Conservation (phyloP, 2,329 filamentous ascomycete genomes). For the Fusarium bulbicola region DNA sequence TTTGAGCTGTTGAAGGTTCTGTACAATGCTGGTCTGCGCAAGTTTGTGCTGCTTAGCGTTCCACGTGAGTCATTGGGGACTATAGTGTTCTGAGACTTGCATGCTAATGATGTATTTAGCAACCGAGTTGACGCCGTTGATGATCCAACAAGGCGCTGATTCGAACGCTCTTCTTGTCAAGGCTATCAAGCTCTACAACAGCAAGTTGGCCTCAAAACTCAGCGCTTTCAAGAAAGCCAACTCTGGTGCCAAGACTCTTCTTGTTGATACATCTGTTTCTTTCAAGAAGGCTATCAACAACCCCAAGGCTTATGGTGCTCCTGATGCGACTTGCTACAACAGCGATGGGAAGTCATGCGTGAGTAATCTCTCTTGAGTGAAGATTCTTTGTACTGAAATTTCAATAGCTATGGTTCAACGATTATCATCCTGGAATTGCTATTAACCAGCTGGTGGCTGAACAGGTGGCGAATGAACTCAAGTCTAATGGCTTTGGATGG, state of each 20-base stretch:
- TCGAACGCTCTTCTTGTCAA: slow-evolving; percentile 44
- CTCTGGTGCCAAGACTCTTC: slow-evolving; percentile 42
- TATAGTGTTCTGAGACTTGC: fast-evolving
- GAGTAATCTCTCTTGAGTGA: not conserved
- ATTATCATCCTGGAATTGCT: slow-evolving; percentile 53
- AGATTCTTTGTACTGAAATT: not conserved
- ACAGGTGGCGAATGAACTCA: slow-evolving; percentile 44
- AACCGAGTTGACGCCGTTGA: slow-evolving; percentile 51
- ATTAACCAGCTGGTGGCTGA: slow-evolving; percentile 53
- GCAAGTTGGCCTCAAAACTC: slow-evolving; percentile 42
- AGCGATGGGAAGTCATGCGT: slow-evolving; percentile 53
- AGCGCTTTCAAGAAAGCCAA: slow-evolving; percentile 48
- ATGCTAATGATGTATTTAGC: slow-evolving; percentile 38
- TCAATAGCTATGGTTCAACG: slow-evolving; percentile 53
- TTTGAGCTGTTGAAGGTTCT: slow-evolving; percentile 54
- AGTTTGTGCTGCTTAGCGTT: slow-evolving; percentile 68
- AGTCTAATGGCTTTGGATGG: slow-evolving; percentile 1
- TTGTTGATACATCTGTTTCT: slow-evolving; percentile 53
- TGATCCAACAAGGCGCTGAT: slow-evolving; percentile 40
- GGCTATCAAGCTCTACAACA: slow-evolving; percentile 52
- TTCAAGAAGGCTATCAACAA: slow-evolving; percentile 55
- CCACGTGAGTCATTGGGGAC: slow-evolving; percentile 50
- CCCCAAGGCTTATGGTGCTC: slow-evolving; percentile 53
- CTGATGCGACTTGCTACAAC: slow-evolving; percentile 54
- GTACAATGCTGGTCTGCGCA: slow-evolving; percentile 62